These are phyloP conservation scores for Micractinium conductrix DNA, from an alignment of 139 green algal genomes.

Conservation along the genomic window DNA sequence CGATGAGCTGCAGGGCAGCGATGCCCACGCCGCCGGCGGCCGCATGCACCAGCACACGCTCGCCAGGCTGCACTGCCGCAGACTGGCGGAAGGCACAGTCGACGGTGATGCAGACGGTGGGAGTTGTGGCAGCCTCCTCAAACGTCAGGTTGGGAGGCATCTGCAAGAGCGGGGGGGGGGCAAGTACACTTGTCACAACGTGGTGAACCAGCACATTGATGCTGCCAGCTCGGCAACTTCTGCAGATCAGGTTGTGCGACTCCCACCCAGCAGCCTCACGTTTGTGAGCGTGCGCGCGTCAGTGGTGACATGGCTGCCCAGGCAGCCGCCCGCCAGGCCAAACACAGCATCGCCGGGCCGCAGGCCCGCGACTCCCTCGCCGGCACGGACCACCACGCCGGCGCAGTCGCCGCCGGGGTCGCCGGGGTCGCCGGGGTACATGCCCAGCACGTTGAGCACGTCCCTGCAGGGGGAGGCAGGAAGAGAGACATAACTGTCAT, in stretches of 20 bases:
- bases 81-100: conserved; percentile 66
- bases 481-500: too few relatives aligned
- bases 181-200: not conserved
- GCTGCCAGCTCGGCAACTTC: too few relatives aligned
- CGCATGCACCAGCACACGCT: conserved; percentile 76
- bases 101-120: conserved; percentile 87
- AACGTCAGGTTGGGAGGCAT: conserved; percentile 73
- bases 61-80: conserved; percentile 40
- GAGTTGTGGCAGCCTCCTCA: conserved; percentile 76
- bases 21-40: conserved; percentile 86
- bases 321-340: conserved; percentile 76
- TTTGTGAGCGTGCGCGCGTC: conserved; percentile 62
- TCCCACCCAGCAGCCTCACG: not conserved
- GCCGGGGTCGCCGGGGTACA: conserved; percentile 65
- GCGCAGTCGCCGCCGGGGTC: conserved; percentile 66
- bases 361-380: conserved; percentile 15
- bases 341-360: conserved; percentile 69
- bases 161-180: not conserved
- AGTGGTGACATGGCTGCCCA: conserved; percentile 75
- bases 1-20: conserved; percentile 70
- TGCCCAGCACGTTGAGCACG: conserved; percentile 74
- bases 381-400: conserved; percentile 54
- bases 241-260: not conserved
- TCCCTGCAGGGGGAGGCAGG: conserved; percentile 49
- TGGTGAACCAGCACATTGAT: not conserved